Evolutionary conservation across 2,329 filamentous ascomycete genomes (phyloP).

Genomic region (Harringtonia lauricola): DNA sequence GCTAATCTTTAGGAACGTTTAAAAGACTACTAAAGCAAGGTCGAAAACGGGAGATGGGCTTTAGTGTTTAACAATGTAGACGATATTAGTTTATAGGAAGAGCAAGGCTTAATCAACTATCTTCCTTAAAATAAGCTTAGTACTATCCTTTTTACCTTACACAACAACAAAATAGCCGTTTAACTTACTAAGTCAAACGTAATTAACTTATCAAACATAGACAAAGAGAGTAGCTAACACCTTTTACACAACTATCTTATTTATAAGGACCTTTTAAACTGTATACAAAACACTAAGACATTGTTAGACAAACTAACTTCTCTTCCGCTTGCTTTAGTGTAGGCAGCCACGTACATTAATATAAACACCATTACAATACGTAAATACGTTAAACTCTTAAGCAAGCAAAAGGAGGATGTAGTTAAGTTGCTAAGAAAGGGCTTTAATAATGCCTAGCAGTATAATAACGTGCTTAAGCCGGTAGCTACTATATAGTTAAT

Average conservation of each 20-base stretch:
- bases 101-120: conserved; percentile 7
- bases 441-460: conserved; percentile 6
- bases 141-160: conserved; percentile 14
- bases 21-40: conserved; percentile 18
- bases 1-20: conserved; percentile 25
- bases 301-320: conserved; percentile 3
- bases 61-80: conserved; percentile 34
- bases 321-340: conserved; percentile 10
- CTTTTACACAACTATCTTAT: too few relatives aligned
- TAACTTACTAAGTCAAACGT: conserved; percentile 8
- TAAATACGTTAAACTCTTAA: conserved; percentile 4
- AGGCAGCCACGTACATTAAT: conserved; percentile 7
- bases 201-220: conserved; percentile 15
- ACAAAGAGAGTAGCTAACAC: conserved; percentile 10
- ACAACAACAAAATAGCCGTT: conserved; percentile 10
- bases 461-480: conserved; percentile 4
- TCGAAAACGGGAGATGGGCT: conserved; percentile 23
- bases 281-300: neutral
- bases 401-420: too few relatives aligned
- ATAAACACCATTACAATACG: neutral
- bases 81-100: conserved; percentile 20
- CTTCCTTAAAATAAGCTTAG: neutral
- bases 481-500: conserved; percentile 11
- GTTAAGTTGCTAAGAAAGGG: conserved; percentile 8
- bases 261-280: too few relatives aligned